phyloP scores from a whole-genome alignment of 495 filamentous ascomycete species.

The Amorphotheca resinae region DNA sequence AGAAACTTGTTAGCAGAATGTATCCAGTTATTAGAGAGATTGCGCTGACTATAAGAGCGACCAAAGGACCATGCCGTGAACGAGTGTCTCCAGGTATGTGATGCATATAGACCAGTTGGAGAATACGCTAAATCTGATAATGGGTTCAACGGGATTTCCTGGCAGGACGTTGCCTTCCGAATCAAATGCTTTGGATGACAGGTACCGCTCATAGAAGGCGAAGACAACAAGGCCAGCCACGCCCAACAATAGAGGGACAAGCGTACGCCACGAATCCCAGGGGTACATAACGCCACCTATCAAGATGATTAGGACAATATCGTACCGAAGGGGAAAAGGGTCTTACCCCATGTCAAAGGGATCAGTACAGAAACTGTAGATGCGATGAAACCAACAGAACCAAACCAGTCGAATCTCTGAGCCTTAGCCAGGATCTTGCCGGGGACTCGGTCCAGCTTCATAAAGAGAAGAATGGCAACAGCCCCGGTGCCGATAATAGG shows the following conservation, averaged over 20 bases:
- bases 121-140: slow-evolving; percentile 36
- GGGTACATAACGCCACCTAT: slow-evolving; percentile 39
- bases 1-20: neutral
- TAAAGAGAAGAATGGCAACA: slow-evolving; percentile 27
- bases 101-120: slow-evolving; percentile 27
- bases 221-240: slow-evolving; percentile 28
- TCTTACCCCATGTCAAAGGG: slow-evolving; percentile 28
- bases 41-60: slow-evolving; percentile 43
- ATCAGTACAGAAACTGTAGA: slow-evolving; percentile 35
- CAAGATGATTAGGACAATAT: neutral
- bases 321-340: neutral
- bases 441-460: slow-evolving; percentile 23
- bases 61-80: slow-evolving; percentile 39
- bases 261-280: slow-evolving; percentile 41
- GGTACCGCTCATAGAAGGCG: slow-evolving; percentile 35
- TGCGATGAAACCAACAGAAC: slow-evolving; percentile 40
- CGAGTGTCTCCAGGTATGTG: slow-evolving; percentile 31
- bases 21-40: neutral
- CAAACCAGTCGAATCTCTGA: slow-evolving; percentile 46
- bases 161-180: slow-evolving; percentile 8
- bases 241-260: slow-evolving; percentile 46
- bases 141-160: slow-evolving; percentile 22
- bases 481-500: slow-evolving; percentile 29
- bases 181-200: slow-evolving; percentile 23
- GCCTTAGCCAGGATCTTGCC: slow-evolving; percentile 31